phyloP scores from a whole-genome alignment of 192 early-diverging fungal species.

The Paraglomus brasilianum region DNA sequence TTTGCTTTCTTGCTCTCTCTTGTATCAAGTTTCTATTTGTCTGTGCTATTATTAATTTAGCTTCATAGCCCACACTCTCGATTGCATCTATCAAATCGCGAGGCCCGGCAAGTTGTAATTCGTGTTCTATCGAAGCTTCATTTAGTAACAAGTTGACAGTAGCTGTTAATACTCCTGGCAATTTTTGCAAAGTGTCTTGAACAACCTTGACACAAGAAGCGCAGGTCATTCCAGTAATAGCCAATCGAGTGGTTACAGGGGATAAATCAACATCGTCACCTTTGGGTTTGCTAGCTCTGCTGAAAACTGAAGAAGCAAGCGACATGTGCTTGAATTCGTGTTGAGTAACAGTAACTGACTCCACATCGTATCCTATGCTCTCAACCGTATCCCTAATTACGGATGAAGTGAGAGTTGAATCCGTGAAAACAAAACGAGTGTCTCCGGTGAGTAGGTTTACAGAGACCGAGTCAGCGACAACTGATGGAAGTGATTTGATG shows the following conservation, averaged over 20 bases:
- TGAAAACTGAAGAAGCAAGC: no score
- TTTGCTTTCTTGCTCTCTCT: slow-evolving; percentile 46
- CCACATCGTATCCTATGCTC: slow-evolving; percentile 73
- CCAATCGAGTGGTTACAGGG: slow-evolving; percentile 29
- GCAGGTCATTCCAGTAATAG: slow-evolving; percentile 83
- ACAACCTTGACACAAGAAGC: slow-evolving; percentile 80
- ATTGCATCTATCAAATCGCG: slow-evolving; percentile 61
- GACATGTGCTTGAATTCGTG: no score
- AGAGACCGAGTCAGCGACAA: slow-evolving; percentile 52
- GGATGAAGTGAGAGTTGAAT: not conserved
- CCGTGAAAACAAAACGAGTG: slow-evolving; percentile 53
- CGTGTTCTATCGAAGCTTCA: slow-evolving; percentile 52
- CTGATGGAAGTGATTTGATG: slow-evolving; percentile 49
- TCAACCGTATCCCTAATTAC: slow-evolving; percentile 59
- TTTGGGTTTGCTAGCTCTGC: no score
- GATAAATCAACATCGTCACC: no score
- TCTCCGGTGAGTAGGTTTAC: slow-evolving; percentile 70
- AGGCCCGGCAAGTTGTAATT: slow-evolving; percentile 52
- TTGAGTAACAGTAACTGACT: slow-evolving; percentile 29
- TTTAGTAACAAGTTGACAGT: slow-evolving; percentile 55
- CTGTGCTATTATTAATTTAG: slow-evolving; percentile 36
- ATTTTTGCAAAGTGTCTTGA: slow-evolving; percentile 44
- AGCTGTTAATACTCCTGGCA: slow-evolving; percentile 44
- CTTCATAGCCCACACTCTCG: slow-evolving; percentile 60
- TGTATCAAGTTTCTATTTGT: slow-evolving; percentile 39